A percentile compares a stretch with the other conserved stretches of the same genome.
These are phyloP conservation scores for Penicillium diatomitis DNA, from an alignment of 495 filamentous ascomycete genomes.

Conservation along the genomic window DNA sequence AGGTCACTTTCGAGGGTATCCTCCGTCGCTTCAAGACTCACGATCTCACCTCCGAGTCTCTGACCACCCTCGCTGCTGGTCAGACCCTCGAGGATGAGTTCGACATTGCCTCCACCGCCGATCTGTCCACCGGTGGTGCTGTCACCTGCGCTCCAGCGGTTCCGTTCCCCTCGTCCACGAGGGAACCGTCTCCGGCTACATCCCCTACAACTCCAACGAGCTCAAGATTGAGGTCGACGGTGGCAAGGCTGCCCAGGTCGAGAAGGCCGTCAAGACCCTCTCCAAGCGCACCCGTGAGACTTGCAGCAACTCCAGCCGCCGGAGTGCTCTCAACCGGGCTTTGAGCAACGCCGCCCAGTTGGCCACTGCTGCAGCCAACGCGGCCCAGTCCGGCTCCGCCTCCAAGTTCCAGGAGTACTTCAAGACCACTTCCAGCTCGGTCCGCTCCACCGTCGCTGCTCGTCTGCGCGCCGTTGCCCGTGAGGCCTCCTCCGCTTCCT, in stretches of 20 bases:
- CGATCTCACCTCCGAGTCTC: conserved; percentile 40
- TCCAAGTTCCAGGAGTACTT: conserved; percentile 52
- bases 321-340: conserved; percentile 33
- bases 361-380: conserved; percentile 43
- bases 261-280: conserved; percentile 34
- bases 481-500: conserved; percentile 37
- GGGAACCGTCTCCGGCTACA: conserved; percentile 17
- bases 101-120: conserved; percentile 47
- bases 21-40: conserved; percentile 36
- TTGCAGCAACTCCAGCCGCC: conserved; percentile 39
- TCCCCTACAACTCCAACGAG: conserved; percentile 18
- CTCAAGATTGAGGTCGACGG: conserved; percentile 37
- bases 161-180: conserved; percentile 37
- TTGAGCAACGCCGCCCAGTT: conserved; percentile 41
- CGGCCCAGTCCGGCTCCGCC: conserved; percentile 39
- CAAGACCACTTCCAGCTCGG: conserved; percentile 41
- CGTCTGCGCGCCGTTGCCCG: conserved; percentile 41
- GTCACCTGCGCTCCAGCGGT: conserved; percentile 41
- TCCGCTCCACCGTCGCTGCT: conserved; percentile 39
- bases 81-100: conserved; percentile 47
- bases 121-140: conserved; percentile 42
- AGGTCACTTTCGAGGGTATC: conserved; percentile 51
- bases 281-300: conserved; percentile 41
- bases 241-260: conserved; percentile 35
- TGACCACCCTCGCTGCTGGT: conserved; percentile 48